phyloP scores from a whole-genome alignment of 1,284 basidiomycete genomes.

The Ganoderma leucocontextum region DNA sequence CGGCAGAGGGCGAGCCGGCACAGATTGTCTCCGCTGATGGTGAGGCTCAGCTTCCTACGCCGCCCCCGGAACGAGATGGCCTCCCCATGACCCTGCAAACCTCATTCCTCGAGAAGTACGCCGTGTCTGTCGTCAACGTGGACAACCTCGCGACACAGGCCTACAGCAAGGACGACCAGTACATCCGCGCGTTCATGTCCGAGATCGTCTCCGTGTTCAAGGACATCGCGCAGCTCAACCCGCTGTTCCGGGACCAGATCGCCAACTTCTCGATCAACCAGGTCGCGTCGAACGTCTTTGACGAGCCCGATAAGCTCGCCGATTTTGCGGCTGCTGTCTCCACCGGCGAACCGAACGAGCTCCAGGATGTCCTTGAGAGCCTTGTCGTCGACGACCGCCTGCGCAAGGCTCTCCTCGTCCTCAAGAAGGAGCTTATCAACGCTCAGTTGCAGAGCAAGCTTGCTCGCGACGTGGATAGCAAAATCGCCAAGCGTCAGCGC shows the following conservation, averaged over 20 bases:
- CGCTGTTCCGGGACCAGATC: constrained; percentile 98
- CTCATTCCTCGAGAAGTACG: constrained; percentile 90
- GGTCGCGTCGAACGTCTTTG: constrained; percentile 96
- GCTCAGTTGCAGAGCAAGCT: constrained; percentile 97
- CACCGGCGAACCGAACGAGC: constrained; percentile 88
- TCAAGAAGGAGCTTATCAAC: constrained; percentile 99
- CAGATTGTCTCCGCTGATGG: constrained; percentile 36
- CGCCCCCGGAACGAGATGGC: constrained; percentile 44
- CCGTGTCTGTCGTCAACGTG: constrained; percentile 92
- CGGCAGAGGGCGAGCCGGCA: constrained; percentile 51
- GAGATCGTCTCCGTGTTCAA: constrained; percentile 99
- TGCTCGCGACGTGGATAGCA: constrained; percentile 92
- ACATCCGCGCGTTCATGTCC: constrained; percentile 95
- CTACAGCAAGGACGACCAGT: constrained; percentile 93
- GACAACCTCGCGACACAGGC: constrained; percentile 85
- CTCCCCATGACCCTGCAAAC: constrained; percentile 65
- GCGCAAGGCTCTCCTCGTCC: constrained; percentile 89
- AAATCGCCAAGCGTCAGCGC: constrained; percentile 96
- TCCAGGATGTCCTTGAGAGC: constrained; percentile 94
- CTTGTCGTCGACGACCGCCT: constrained; percentile 90
- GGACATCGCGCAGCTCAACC: constrained; percentile 97
- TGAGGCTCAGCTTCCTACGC: constrained; percentile 48
- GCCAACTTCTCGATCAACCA: constrained; percentile 97
- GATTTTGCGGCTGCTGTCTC: constrained; percentile 98
- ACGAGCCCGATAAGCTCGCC: constrained; percentile 97